Conservation (phyloP, 2,329 filamentous ascomycete species). For the Delphinella strobiligena region DNA sequence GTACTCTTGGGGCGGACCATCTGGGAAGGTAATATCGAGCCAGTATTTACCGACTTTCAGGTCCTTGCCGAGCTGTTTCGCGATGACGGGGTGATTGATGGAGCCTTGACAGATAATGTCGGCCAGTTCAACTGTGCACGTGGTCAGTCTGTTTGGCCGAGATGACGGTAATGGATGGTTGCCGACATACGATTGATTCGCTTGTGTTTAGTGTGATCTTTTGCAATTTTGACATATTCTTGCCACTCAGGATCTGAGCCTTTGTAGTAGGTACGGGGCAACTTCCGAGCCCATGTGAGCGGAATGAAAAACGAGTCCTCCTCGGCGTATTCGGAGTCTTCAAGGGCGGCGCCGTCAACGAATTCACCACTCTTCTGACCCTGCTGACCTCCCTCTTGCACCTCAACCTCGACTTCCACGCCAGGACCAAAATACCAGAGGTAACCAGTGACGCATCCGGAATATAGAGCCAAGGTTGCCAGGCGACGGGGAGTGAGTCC, state of each 20-base stretch:
- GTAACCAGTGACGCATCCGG: constrained; percentile 12
- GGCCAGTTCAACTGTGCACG: constrained; percentile 23
- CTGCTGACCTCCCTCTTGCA: constrained; percentile 12
- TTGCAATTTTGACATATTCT: constrained; percentile 34
- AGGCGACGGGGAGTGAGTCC: constrained; percentile 21
- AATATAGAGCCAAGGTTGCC: constrained; percentile 14
- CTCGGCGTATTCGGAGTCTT: constrained; percentile 15
- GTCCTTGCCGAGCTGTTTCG: constrained; percentile 26
- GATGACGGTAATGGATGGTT: background rate
- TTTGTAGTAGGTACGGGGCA: constrained; percentile 32
- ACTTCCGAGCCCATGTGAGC: constrained; percentile 31
- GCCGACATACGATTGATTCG: constrained; percentile 26
- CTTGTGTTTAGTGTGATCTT: constrained; percentile 27
- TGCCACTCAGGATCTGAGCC: constrained; percentile 43
- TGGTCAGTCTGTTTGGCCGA: constrained; percentile 1
- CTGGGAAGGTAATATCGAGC: constrained; percentile 37
- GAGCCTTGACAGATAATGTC: constrained; percentile 20
- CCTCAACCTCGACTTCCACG: constrained; percentile 18
- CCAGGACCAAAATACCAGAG: constrained; percentile 14
- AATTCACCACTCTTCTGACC: constrained; percentile 19
- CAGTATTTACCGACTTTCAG: constrained; percentile 29
- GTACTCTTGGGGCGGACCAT: constrained; percentile 36
- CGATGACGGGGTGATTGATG: constrained; percentile 19
- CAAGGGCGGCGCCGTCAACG: constrained; percentile 18
- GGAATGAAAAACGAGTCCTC: constrained; percentile 36